Conservation (phyloP, 352 stramenopile species). For the Bremia lactucae region DNA sequence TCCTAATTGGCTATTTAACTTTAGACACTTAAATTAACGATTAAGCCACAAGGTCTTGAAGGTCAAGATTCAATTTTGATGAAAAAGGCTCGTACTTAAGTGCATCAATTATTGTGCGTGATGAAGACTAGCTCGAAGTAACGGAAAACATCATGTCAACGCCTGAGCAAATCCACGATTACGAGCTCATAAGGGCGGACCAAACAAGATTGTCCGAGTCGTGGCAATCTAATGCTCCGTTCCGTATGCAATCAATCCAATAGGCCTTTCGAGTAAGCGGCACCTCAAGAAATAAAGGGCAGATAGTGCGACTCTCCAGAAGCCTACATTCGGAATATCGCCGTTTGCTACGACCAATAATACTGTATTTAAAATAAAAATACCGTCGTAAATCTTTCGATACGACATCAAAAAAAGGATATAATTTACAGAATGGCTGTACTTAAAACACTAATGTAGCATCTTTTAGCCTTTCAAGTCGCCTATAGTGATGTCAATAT, state of each 20-base stretch:
- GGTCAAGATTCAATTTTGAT: too few species aligned
- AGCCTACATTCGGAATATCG: too few species aligned
- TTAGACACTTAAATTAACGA: too few species aligned
- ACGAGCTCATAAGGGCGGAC: conserved; percentile 53
- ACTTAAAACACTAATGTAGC: too few species aligned
- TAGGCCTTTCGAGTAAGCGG: conserved; percentile 53
- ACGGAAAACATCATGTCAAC: conserved; percentile 32
- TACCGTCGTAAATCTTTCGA: too few species aligned
- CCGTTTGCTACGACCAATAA: conserved; percentile 64
- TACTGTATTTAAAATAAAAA: conserved; percentile 20
- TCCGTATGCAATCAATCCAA: conserved; percentile 43
- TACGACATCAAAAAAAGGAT: too few species aligned
- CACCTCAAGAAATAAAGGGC: conserved; percentile 47
- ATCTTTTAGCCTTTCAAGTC: conserved; percentile 1
- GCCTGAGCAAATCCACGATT: conserved; percentile 49
- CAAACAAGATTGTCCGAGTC: conserved; percentile 33
- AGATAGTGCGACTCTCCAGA: conserved; percentile 38
- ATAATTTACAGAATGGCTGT: too few species aligned
- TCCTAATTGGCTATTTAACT: too few species aligned
- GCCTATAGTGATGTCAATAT: not conserved
- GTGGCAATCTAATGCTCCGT: conserved; percentile 50
- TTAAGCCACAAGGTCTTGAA: too few species aligned
- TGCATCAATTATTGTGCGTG: too few species aligned
- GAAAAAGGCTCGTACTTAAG: too few species aligned
- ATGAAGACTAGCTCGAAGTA: too few species aligned